These are phyloP conservation scores for Pythium aphanidermatum DNA, from an alignment of 352 stramenopile genomes.

Conservation along the genomic window DNA sequence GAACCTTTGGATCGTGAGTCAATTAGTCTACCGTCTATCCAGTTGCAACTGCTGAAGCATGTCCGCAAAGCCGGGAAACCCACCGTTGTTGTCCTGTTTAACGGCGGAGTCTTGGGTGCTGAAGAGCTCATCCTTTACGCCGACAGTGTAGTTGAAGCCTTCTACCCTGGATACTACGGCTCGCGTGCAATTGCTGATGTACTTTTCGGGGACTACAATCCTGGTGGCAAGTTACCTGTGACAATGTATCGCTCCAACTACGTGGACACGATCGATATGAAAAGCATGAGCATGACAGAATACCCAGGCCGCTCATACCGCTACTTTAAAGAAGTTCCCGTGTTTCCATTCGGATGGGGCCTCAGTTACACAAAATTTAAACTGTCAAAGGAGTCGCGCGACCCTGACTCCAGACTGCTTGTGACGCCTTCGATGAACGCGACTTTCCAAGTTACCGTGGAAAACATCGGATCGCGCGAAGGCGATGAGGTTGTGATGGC, in stretches of 20 bases:
- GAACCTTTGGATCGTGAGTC: slow-evolving; percentile 71
- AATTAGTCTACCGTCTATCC: slow-evolving; percentile 61
- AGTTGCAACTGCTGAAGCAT: slow-evolving; percentile 67
- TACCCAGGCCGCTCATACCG: slow-evolving; percentile 88
- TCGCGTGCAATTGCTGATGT: slow-evolving; percentile 73
- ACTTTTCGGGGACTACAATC: slow-evolving; percentile 78
- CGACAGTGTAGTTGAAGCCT: slow-evolving; percentile 66
- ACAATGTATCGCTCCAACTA: slow-evolving; percentile 86
- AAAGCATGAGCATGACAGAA: slow-evolving; percentile 88
- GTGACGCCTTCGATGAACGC: slow-evolving; percentile 31
- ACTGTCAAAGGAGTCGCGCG: slow-evolving; percentile 15
- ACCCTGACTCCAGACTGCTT: slow-evolving; percentile 14
- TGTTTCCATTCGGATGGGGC: slow-evolving; percentile 89
- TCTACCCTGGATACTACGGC: slow-evolving; percentile 82
- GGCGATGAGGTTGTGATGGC: slow-evolving; percentile 77
- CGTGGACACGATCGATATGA: slow-evolving; percentile 66
- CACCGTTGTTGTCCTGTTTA: slow-evolving; percentile 84
- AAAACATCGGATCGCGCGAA: slow-evolving; percentile 44
- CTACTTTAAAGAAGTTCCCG: slow-evolving; percentile 85
- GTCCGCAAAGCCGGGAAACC: slow-evolving; percentile 53
- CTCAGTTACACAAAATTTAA: slow-evolving; percentile 88
- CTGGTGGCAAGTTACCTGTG: slow-evolving; percentile 76
- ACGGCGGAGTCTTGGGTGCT: slow-evolving; percentile 77
- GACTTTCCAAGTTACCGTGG: slow-evolving; percentile 43
- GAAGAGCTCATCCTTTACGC: slow-evolving; percentile 66